phyloP scores from a whole-genome alignment of 805 yeast species.

The Candida alai region DNA sequence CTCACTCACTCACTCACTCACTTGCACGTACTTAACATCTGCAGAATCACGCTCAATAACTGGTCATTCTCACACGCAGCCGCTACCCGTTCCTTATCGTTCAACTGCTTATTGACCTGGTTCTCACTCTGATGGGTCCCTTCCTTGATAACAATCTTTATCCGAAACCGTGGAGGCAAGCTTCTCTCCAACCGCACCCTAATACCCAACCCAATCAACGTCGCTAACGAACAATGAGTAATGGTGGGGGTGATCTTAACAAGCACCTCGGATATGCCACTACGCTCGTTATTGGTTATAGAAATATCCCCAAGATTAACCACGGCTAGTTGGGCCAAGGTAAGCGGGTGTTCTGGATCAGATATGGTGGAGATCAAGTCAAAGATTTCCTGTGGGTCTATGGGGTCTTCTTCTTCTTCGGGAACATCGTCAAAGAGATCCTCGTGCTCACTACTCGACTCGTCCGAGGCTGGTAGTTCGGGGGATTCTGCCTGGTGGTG shows the following conservation, averaged over 20 bases:
- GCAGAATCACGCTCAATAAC: constrained; percentile 80
- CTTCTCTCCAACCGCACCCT: constrained; percentile 88
- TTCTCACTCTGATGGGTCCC: constrained; percentile 95
- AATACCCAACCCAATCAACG: constrained; percentile 91
- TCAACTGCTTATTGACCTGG: constrained; percentile 94
- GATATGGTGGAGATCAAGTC: constrained; percentile 82
- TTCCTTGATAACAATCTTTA: constrained; percentile 74
- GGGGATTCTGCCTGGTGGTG: constrained; percentile 3
- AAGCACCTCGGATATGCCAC: constrained; percentile 61
- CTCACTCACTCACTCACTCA: constrained; percentile 10
- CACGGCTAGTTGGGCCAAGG: constrained; percentile 91
- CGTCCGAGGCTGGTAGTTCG: constrained; percentile 19
- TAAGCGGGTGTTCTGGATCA: constrained; percentile 97
- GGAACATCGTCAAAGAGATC: constrained; percentile 26
- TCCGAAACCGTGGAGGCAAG: constrained; percentile 78
- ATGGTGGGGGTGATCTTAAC: constrained; percentile 95
- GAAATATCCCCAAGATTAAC: constrained; percentile 79
- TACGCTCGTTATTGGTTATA: constrained; percentile 54
- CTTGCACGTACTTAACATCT: constrained; percentile 82
- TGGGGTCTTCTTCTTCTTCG: constrained; percentile 50
- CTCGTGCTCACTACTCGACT: constrained; percentile 16
- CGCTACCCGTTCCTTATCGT: constrained; percentile 95
- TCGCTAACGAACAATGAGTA: constrained; percentile 95
- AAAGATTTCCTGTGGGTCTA: constrained; percentile 87
- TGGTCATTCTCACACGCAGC: constrained; percentile 99